Base-by-base conservation (phyloP, 345 rosid genomes). In the Fremontodendron californicum region DNA sequence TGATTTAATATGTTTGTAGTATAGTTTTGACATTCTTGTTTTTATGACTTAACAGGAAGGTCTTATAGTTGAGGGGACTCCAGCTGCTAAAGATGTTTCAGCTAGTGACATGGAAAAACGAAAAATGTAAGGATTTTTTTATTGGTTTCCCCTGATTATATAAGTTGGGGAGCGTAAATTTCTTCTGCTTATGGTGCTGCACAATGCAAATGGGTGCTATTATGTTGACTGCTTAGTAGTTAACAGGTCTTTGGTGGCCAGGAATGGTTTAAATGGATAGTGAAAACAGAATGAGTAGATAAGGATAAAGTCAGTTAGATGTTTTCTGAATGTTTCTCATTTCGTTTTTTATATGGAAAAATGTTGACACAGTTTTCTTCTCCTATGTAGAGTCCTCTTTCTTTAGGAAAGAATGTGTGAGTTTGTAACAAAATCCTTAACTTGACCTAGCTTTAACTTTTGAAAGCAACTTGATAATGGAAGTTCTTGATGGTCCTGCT, bases 51-150 rank as follows among this genome's bases (percentile, higher is more conserved):
- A 54, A 79, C 84, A 95, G 99, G 99, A 95, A 87, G 99, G 98
- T 61, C 83, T 87, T 82, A 89, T 95, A 69, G 83, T 89, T 46
- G 97, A 96, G 75, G 98, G 94, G 65, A 89, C 97, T 77, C 89
- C 91, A 68, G 97, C 99, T 82, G 89, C 98, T 76, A 83, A 86
- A 85, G 98, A 92, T 83, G 93, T 96, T 81, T 96, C 98, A 64
- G 86, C 87, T 23, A 86, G 85, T 75, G 99, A 92, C 84, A 87
- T 92, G 92, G 87, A 83, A 75, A 90, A 86, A 78, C 91, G 96
- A 23, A 79, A 89, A 83, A 67, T 31, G 98, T 89, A 86, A 78
- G 88, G 51, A 6, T 35, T 46, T 76, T 43, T 33, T 23, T 42
- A 15, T 52, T 45, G 23, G 27, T 73, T 43, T 63, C 61, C 51